phyloP scores from a whole-genome alignment of 148 eudicot genomes.

The Tetragonia tetragonoides region DNA sequence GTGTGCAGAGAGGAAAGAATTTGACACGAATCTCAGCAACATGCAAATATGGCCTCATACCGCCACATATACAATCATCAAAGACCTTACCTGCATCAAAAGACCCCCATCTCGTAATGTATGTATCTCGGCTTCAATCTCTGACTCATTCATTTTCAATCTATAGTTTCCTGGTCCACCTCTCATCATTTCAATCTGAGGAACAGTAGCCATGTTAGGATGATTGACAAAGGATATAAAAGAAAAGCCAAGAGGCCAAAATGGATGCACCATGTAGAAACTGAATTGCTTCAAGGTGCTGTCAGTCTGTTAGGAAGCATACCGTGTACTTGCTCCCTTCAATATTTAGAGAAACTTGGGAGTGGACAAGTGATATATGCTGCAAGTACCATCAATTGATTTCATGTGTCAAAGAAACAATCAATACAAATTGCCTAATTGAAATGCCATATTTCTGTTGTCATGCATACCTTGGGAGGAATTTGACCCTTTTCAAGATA shows the following conservation, averaged over 20 bases:
- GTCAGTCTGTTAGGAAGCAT: conserved; percentile 26
- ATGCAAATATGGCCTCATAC: background rate
- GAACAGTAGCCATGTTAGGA: conserved; percentile 10
- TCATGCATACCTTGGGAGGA: conserved; percentile 80
- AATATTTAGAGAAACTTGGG: conserved; percentile 85
- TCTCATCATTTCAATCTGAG: conserved; percentile 81
- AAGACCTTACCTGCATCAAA: conserved; percentile 76
- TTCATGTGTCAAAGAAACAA: conserved; percentile 1
- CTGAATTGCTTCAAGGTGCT: background rate
- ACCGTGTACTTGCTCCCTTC: conserved; percentile 99
- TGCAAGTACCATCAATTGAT: conserved; percentile 41
- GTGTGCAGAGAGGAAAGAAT: background rate
- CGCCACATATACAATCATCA: background rate
- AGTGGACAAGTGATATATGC: conserved; percentile 98
- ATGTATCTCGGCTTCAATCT: conserved; percentile 95
- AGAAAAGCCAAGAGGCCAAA: background rate
- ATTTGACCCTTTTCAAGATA: conserved; percentile 99
- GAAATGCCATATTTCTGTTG: background rate
- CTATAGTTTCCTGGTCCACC: conserved; percentile 97
- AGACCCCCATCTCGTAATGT: conserved; percentile 98
- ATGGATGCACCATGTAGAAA: conserved; percentile 4
- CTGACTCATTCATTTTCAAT: conserved; percentile 81
- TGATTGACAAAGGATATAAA: background rate
- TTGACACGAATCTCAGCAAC: background rate
- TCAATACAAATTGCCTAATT: background rate